Base-by-base conservation (phyloP, 169 alveolate species). In the Eimeria brunetti region DNA sequence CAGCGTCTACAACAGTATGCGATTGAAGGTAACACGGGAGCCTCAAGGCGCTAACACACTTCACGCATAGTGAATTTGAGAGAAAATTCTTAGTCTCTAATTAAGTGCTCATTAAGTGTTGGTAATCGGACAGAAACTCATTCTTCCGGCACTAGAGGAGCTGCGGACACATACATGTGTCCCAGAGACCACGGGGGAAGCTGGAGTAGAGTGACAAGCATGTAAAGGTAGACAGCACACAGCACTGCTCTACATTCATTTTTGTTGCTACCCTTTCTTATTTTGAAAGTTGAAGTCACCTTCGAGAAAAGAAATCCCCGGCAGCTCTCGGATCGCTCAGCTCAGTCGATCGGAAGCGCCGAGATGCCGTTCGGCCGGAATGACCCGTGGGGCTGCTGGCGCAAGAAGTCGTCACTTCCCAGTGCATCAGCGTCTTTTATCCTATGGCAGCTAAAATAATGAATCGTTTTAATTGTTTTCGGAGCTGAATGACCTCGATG, bases 371-470 rank as follows among this genome's bases (percentile, higher is more conserved):
- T 73, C 75, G 51, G 90, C 90, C 90, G 90, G 24, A 58, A 83
- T 78, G 90, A 53, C 90, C 76, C 90, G 90, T 83, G 90, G 90
- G 75, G 90, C 90, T 83, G 90, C 71, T 36, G 75, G 90, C 90
- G 90, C 56, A 24, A 27, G 75, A 83, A 83, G 71, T 9, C 76
- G 75, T 60, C 58, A 5, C 76, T 83, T 83, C 51, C 56, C 90
- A 83, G 90, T 83, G 90, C 75, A 83, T 83, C 90, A 33, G 56
- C 73, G 56, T 83, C 51, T 58, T 38, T 58, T 36, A 16, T 36
- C 46, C 14, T 8, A 20, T 56, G 44, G 27, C 90, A 83, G 33
- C 12, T 56, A 83, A 81, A 56, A 56, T 83, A 36, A 83, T 49
- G 56, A 36, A 58, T 58, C 56, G 38, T 83, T 83, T 56, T 56